These are phyloP conservation scores for Pythium brachiatum DNA, from an alignment of 352 stramenopile species.

Conservation along the genomic window DNA sequence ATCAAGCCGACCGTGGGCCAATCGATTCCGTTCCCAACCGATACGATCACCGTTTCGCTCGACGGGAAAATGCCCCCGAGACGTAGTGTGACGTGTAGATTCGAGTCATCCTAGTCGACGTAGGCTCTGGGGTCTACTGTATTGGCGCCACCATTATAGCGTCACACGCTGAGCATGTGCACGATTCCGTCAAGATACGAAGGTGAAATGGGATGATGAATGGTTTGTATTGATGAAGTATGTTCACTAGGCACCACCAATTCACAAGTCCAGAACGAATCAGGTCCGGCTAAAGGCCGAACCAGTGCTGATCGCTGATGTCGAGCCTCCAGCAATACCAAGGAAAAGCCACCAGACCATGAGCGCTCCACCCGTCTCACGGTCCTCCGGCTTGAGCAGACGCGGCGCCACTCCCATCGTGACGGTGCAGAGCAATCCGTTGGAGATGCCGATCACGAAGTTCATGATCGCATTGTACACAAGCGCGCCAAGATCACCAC, in stretches of 20 bases:
- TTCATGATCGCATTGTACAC: slow-evolving; percentile 20
- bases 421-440: slow-evolving; percentile 31
- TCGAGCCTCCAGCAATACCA: slow-evolving; percentile 30
- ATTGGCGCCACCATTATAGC: no score
- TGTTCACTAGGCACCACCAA: no score
- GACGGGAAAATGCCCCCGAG: neutral
- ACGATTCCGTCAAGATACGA: no score
- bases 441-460: slow-evolving; percentile 31
- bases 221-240: no score
- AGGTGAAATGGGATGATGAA: no score
- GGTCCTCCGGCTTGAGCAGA: slow-evolving; percentile 29
- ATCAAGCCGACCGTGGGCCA: neutral
- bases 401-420: slow-evolving; percentile 33
- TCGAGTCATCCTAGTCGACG: neutral
- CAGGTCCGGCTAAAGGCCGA: slow-evolving; percentile 25
- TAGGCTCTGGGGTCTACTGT: no score
- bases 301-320: slow-evolving; percentile 29
- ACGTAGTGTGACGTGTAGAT: neutral
- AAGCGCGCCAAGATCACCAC: slow-evolving; percentile 11
- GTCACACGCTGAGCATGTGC: no score
- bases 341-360: slow-evolving; percentile 37
- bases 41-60: neutral
- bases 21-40: neutral
- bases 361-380: slow-evolving; percentile 31
- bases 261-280: no score